Conservation (phyloP, 2,329 filamentous ascomycete species). For the Dactylellina cionopaga region DNA sequence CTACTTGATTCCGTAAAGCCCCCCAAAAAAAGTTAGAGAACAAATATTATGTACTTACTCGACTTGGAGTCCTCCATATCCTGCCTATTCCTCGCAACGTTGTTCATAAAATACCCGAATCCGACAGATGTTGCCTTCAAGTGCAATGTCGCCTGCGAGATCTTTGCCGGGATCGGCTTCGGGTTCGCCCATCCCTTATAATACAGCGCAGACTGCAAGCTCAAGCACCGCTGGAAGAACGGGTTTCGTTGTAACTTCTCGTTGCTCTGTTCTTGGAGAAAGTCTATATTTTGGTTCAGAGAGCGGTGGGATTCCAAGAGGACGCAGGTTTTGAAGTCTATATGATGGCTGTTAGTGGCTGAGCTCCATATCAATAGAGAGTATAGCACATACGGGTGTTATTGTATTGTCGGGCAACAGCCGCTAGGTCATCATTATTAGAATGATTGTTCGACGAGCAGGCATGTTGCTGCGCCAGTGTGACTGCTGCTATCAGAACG, state of each 20-base stretch:
- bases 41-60: slow-evolving; percentile 20
- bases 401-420: slow-evolving; percentile 55
- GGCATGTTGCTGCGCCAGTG: slow-evolving; percentile 62
- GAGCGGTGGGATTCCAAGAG: slow-evolving; percentile 74
- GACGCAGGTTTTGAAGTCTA: slow-evolving; percentile 67
- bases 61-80: slow-evolving; percentile 50
- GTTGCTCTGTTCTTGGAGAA: slow-evolving; percentile 77
- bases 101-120: slow-evolving; percentile 57
- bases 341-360: neutral
- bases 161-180: slow-evolving; percentile 55
- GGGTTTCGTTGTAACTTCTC: slow-evolving; percentile 78
- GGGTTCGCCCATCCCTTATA: slow-evolving; percentile 69
- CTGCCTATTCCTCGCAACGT: slow-evolving; percentile 45
- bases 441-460: slow-evolving; percentile 63
- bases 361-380: neutral
- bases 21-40: too few relatives aligned
- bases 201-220: slow-evolving; percentile 80
- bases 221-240: slow-evolving; percentile 78
- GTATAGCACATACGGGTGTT: slow-evolving; percentile 26
- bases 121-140: slow-evolving; percentile 56
- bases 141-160: slow-evolving; percentile 56
- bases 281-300: slow-evolving; percentile 80
- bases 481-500: slow-evolving; percentile 60
- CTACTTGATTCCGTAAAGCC: too few relatives aligned
- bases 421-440: slow-evolving; percentile 65